Base-by-base conservation (phyloP, 768 basidiomycete genomes). In the Calocera viscosa region DNA sequence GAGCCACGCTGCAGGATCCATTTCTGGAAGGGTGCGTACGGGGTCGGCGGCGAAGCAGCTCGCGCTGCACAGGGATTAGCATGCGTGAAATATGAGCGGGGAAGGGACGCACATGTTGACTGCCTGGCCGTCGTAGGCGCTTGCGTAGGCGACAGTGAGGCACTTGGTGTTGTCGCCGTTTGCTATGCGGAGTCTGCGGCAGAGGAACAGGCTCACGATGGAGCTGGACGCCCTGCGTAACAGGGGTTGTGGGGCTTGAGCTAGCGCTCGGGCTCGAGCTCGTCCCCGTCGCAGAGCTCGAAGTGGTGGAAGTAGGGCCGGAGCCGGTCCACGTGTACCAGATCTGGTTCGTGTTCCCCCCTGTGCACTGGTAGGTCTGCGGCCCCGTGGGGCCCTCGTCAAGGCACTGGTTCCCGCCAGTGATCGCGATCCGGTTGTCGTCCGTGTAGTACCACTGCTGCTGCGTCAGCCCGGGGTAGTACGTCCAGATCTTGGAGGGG, bases 321-420 rank as follows among this genome's bases (percentile, higher is more conserved):
- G 39, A 10, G 11, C n/a, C n/a, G n/a, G n/a, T n/a, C n/a, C 10
- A 19, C 39, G 39, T 19, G 19, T 40, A 40, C 64, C 35, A 70
- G 16, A 70, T 65, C 63, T 76, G 75, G 65, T 76, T 74, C 67
- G 71, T 74, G 69, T 73, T 74, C 22, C 71, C 69, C 33, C 72
- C 72, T 8, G 71, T 72, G 64, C 75, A 76, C 67, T 73, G 71
- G 68, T 73, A 74, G 0, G 73, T 74, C 68, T 75, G 73, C 1
- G 69, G 66, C 12, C 19, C 19, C 32, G 65, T 68, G 49, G 70
- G 39, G 19, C 39, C 39, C 39, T 40, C 68, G 66, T 73, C 72
- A 19, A 74, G 69, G 66, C 75, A 76, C 65, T 74, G 73, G 49
- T 70, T 69, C 10, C 39, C 39, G 19, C 39, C 39, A 19, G 39